phyloP scores from a whole-genome alignment of 2,329 filamentous ascomycete genomes.

The Fusarium sp. region DNA sequence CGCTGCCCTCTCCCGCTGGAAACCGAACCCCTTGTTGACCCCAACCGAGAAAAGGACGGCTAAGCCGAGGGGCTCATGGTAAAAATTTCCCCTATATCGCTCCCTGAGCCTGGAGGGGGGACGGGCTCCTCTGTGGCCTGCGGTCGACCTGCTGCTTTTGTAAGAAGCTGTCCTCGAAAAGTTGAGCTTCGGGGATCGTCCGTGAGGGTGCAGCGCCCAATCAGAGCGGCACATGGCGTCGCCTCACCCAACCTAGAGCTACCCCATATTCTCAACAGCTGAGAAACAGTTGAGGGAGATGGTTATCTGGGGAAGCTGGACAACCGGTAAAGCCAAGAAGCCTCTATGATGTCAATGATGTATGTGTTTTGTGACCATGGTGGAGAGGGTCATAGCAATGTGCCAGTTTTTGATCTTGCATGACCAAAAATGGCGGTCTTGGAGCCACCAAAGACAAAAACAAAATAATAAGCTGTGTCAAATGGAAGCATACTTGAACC shows the following conservation, averaged over 20 bases:
- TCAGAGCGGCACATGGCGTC: conserved; percentile 5
- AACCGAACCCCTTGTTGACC: conserved; percentile 36
- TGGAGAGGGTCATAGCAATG: background rate
- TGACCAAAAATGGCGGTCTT: background rate
- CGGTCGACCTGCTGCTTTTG: conserved; percentile 25
- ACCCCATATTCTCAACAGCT: conserved; percentile 1
- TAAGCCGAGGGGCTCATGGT: conserved; percentile 11
- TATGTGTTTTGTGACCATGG: background rate
- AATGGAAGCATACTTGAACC: background rate
- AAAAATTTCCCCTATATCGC: conserved; percentile 1
- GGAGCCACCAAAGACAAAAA: background rate
- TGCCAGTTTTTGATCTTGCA: background rate
- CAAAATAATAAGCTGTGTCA: background rate
- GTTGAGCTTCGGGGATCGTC: conserved; percentile 29
- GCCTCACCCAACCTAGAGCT: conserved; percentile 6
- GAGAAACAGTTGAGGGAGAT: background rate
- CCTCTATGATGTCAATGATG: conserved; percentile 6
- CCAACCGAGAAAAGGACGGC: conserved; percentile 22
- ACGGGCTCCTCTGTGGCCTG: conserved; percentile 4
- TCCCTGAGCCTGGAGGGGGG: background rate
- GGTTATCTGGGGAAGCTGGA: background rate
- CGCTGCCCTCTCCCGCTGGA: conserved; percentile 28
- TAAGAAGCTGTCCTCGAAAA: conserved; percentile 12
- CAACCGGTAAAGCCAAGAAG: background rate
- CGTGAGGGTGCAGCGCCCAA: conserved; percentile 10